Percentiles rank a stretch among this genome's conserved stretches.
These are phyloP conservation scores for Plicaturopsis crispa DNA, from an alignment of 768 basidiomycete species.

Conservation along the genomic window DNA sequence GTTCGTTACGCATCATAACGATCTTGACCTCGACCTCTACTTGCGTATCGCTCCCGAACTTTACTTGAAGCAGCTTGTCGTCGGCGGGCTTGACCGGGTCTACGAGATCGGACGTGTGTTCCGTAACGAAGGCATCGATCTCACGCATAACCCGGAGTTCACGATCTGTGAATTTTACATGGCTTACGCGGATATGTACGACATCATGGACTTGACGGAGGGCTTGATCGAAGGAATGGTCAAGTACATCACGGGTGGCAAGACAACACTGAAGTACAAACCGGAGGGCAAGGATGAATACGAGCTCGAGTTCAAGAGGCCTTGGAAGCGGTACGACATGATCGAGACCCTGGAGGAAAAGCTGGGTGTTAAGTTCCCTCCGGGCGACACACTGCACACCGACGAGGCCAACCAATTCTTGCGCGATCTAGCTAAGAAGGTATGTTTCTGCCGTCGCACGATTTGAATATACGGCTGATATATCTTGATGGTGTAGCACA, in stretches of 20 bases:
- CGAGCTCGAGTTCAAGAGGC: slow-evolving; percentile 81
- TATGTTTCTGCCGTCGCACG: slow-evolving; percentile 17
- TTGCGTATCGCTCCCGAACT: slow-evolving; percentile 97
- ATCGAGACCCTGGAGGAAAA: slow-evolving; percentile 94
- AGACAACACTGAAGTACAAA: slow-evolving; percentile 76
- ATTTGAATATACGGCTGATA: slow-evolving; percentile 2
- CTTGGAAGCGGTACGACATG: slow-evolving; percentile 99
- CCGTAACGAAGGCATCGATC: slow-evolving; percentile 96
- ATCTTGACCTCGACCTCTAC: slow-evolving; percentile 92
- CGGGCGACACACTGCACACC: slow-evolving; percentile 84
- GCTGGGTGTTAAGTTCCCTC: slow-evolving; percentile 85
- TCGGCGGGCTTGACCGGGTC: slow-evolving; percentile 95
- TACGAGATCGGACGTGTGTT: slow-evolving; percentile 99
- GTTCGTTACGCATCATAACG: slow-evolving; percentile 98
- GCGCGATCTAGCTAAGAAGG: slow-evolving; percentile 78
- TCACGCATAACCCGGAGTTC: slow-evolving; percentile 99
- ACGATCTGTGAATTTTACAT: slow-evolving; percentile 99
- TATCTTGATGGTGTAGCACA: slow-evolving; percentile 62
- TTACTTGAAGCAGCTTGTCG: slow-evolving; percentile 95
- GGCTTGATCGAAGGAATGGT: slow-evolving; percentile 85
- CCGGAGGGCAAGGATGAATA: slow-evolving; percentile 89
- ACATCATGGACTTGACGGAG: slow-evolving; percentile 97
- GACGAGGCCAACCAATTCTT: slow-evolving; percentile 86
- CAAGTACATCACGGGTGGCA: slow-evolving; percentile 74
- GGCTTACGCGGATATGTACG: slow-evolving; percentile 99